Evolutionary conservation across 257 asterid species (phyloP).

Genomic region (Gentiana dahurica): DNA sequence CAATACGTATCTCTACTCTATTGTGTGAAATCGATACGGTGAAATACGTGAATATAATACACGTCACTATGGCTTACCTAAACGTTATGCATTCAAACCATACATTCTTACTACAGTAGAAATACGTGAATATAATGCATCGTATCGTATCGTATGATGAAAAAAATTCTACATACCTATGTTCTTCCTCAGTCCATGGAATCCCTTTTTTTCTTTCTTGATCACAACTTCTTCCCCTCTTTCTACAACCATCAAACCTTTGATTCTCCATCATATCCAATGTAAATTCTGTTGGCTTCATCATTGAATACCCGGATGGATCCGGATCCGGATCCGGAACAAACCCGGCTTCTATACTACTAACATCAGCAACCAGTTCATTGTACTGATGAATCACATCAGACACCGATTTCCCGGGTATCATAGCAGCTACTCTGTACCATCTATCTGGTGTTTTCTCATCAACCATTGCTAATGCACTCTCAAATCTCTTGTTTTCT

Average conservation of each 20-base stretch:
- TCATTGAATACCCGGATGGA: neutral
- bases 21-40: too few relatives aligned
- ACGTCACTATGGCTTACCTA: too few relatives aligned
- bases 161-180: conserved; percentile 31
- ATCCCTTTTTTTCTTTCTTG: conserved; percentile 69
- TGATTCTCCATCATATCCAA: conserved; percentile 33
- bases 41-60: too few relatives aligned
- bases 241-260: conserved; percentile 32
- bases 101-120: too few relatives aligned
- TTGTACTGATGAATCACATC: conserved; percentile 67
- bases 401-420: conserved; percentile 62
- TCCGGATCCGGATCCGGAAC: conserved; percentile 37
- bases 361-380: conserved; percentile 59
- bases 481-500: conserved; percentile 74
- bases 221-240: conserved; percentile 40
- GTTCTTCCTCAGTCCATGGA: conserved; percentile 91
- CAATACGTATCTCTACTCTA: too few relatives aligned
- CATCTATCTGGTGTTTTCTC: conserved; percentile 67
- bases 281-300: conserved; percentile 34
- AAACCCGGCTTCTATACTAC: conserved; percentile 67
- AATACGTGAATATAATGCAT: too few relatives aligned
- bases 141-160: too few relatives aligned
- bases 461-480: conserved; percentile 56
- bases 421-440: conserved; percentile 48
- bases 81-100: too few relatives aligned